Evolutionary conservation across 1,284 basidiomycete species (phyloP), one percentile per base, ranked within the genome.

Genomic region (Moesziomyces antarcticus): DNA sequence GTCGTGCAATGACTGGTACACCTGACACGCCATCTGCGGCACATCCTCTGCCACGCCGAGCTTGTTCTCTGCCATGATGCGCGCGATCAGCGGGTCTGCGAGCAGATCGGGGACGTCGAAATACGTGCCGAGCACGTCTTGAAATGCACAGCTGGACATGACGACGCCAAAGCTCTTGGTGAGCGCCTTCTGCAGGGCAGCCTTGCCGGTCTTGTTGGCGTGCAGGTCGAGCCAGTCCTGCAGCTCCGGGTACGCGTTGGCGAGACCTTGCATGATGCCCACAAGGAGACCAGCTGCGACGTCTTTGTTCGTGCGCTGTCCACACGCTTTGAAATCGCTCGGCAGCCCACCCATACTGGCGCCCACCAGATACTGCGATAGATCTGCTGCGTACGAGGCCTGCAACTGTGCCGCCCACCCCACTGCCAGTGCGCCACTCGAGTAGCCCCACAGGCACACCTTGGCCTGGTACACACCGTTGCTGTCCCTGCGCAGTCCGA

Each of bases 321-420:
- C 77, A 16, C 71, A 71, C 0, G 60, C 62, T 16, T 69, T 67
- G 25, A 79, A 64, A 50, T 82, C 73, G 64, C 50, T 69, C 8
- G 79, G 71, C n/a, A 73, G 33, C 20, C 80, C 80, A 16, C 80
- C 80, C 55, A 78, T 65, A 25, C 78, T 68, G 13, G 74, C 72
- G 11, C 80, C 79, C 3, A 74, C 73, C 3, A 81, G 45, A 22
- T 63, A 64, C 40, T 30, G 50, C 20, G 61, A 56, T 30, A 82
- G 30, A 10, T 82, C 80, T 2, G 69, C 54, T 9, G 79, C 75
- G 43, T 82, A 81, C 4, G 51, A 42, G 14, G 62, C 52, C 44
- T 78, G 73, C 30, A 78, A n/a, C 33, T 77, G 70, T 1, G 72
- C 69, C 0, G 80, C 79, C 80, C 80, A 83, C 4, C 78, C 80